Conservation (phyloP, 257 asterid species). For the Forsythia suspensa region DNA sequence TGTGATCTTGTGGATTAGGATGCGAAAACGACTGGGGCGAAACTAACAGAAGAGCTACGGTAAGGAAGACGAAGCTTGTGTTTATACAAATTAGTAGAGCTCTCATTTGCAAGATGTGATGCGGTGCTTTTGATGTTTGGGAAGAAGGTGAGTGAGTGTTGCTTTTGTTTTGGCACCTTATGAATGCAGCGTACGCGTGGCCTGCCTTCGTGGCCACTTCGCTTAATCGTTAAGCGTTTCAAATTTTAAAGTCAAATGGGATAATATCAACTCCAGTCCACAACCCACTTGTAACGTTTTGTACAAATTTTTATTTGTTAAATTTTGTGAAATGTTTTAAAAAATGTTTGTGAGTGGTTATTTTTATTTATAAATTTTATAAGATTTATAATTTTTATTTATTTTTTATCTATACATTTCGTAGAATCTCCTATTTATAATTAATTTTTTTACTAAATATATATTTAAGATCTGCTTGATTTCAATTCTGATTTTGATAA, state of each 20-base stretch:
- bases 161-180: background rate
- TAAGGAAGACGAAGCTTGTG: background rate
- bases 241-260: background rate
- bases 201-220: background rate
- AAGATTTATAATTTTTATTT: too few relatives aligned
- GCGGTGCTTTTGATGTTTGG: background rate
- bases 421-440: too few relatives aligned
- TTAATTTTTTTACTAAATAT: too few relatives aligned
- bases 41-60: background rate
- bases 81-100: background rate
- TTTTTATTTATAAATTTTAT: too few relatives aligned
- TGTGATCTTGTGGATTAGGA: conserved; percentile 11
- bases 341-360: too few relatives aligned
- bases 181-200: background rate
- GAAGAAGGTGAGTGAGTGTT: background rate
- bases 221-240: background rate
- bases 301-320: too few relatives aligned
- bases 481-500: too few relatives aligned
- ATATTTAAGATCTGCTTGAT: too few relatives aligned
- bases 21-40: background rate
- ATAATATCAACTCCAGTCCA: too few relatives aligned
- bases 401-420: too few relatives aligned
- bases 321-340: too few relatives aligned
- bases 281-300: too few relatives aligned
- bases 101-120: background rate